These are phyloP conservation scores for Pleomassaria siparia DNA, from an alignment of 2,329 filamentous ascomycete genomes.

Conservation along the genomic window DNA sequence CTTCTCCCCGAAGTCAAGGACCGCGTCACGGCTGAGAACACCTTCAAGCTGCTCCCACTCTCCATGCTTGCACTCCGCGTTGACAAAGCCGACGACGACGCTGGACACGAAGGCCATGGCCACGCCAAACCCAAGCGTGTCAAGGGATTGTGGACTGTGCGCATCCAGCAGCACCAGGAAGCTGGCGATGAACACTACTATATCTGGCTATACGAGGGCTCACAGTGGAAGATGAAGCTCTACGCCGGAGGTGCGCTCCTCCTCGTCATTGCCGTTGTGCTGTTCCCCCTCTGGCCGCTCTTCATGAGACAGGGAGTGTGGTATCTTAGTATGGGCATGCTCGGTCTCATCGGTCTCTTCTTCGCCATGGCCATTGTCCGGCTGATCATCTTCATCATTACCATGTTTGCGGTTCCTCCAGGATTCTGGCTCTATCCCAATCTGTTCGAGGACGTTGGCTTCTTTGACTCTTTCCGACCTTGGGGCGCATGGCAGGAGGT, in stretches of 20 bases:
- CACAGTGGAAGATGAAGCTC: constrained; percentile 89
- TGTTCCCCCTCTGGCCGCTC: constrained; percentile 96
- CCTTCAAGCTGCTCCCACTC: constrained; percentile 91
- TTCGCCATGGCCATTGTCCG: constrained; percentile 98
- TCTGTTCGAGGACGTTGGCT: constrained; percentile 96
- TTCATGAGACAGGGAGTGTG: constrained; percentile 90
- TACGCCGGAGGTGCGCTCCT: constrained; percentile 83
- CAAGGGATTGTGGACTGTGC: constrained; percentile 95
- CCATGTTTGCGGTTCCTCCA: constrained; percentile 79
- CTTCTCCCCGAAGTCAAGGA: constrained; percentile 86
- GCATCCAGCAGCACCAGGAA: constrained; percentile 95
- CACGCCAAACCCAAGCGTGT: constrained; percentile 71
- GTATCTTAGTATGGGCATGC: constrained; percentile 93
- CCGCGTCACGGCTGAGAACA: constrained; percentile 84
- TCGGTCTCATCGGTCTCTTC: constrained; percentile 87
- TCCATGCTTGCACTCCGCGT: constrained; percentile 93
- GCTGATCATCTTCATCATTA: constrained; percentile 89
- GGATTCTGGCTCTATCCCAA: constrained; percentile 99
- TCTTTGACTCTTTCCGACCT: constrained; percentile 95
- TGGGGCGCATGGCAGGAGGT: constrained; percentile 99
- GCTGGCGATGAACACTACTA: constrained; percentile 87
- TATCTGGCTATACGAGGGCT: constrained; percentile 92
- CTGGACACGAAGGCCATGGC: constrained; percentile 65
- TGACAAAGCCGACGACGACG: constrained; percentile 75
- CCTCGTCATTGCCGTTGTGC: constrained; percentile 82